Base-by-base conservation (phyloP, 1,284 basidiomycete genomes). In the Entoloma clypeatum region DNA sequence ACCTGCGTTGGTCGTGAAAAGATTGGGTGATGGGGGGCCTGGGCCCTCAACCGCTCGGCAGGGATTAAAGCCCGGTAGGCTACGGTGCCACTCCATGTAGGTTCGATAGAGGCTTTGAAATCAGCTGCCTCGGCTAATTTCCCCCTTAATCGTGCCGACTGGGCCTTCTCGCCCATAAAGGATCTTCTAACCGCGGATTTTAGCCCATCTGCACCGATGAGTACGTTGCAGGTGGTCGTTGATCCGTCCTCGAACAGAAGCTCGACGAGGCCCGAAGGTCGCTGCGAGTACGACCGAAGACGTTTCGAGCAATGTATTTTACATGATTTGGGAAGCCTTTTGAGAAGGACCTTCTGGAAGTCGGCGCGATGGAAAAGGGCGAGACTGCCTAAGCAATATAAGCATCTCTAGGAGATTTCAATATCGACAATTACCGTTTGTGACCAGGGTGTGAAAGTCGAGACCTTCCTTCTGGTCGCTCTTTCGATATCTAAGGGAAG, bases 161-260 rank as follows among this genome's bases (percentile, higher is more conserved):
- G 26, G 18, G 47, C 46, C 33, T 51, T 45, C 45, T 57, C 52
- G 13, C 34, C 35, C 26, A 61, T 41, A 21, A 64, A 37, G 14
- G 44, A 43, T 9, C 45, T 51, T n/a, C 65, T 57, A 5, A 63
- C 59, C 21, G 55, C 62, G 47, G 72, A 74, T 54, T 69, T 71
- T 41, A 75, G 51, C 3, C 74, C 74, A 52, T 77, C 74, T 41
- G 68, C 67, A 11, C 74, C 74, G 41, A 75, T 57, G 33, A 77
- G 66, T 13, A 75, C 54, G 53, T 77, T 73, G 49, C 71, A 74
- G 24, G 56, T 58, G 4, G 65, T 60, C n/a, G 57, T 61, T 30
- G 67, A 62, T 31, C 70, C 73, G 51, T 77, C 74, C 47, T 69
- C 65, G 52, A 77, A 77, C 30, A 59, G 46, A 39, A 78, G 54